Conservation (phyloP, 192 early-diverging fungal species). For the Nowakowskiella sp. region DNA sequence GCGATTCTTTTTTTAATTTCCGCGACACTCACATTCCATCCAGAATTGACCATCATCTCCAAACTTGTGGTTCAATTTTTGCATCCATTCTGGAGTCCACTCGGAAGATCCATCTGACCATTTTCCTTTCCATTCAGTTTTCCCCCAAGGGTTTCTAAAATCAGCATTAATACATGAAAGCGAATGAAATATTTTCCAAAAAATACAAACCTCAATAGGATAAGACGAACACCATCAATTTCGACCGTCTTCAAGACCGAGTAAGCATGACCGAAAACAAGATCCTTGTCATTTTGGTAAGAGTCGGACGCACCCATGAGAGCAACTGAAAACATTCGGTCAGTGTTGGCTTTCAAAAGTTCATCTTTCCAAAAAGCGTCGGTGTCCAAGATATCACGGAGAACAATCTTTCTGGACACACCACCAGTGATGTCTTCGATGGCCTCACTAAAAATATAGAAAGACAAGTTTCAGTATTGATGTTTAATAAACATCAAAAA, state of each 20-base stretch:
- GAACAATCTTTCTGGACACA: constrained; percentile 25
- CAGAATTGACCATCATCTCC: constrained; percentile 27
- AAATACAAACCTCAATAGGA: too few species aligned
- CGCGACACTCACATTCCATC: constrained; percentile 23
- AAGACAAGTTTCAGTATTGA: too few species aligned
- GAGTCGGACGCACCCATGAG: constrained; percentile 10
- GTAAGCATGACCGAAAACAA: constrained; percentile 39
- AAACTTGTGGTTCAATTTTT: constrained; percentile 18
- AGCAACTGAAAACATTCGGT: constrained; percentile 20
- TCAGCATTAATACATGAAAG: constrained; percentile 24
- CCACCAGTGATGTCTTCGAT: constrained; percentile 54
- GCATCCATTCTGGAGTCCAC: constrained; percentile 31
- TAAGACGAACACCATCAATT: constrained; percentile 31
- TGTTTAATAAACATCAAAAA: too few species aligned
- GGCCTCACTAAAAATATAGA: constrained; percentile 24
- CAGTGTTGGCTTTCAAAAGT: constrained; percentile 33
- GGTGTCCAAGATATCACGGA: constrained; percentile 38
- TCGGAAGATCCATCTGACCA: constrained; percentile 20
- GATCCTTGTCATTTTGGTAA: constrained; percentile 10
- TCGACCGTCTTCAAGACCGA: constrained; percentile 37
- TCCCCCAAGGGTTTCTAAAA: constrained; percentile 48
- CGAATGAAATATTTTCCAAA: too few species aligned
- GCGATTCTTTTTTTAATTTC: neutral
- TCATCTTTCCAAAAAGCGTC: constrained; percentile 51
- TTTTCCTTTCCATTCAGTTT: constrained; percentile 42